Evolutionary conservation across 108 stramenopile genomes (phyloP).

Genomic region (Skeletonema costatum): DNA sequence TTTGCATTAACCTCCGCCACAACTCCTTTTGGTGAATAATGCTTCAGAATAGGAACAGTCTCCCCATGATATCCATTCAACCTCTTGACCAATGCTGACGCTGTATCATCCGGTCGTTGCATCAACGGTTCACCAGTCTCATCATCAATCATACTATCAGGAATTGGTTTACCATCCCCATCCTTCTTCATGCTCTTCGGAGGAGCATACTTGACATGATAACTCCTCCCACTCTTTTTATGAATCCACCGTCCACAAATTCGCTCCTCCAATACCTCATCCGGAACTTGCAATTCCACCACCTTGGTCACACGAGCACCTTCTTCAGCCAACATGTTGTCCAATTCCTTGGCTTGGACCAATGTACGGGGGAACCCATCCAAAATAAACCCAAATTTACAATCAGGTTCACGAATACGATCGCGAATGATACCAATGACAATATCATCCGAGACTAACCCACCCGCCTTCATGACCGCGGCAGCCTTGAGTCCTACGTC

Average conservation of each 20-base stretch:
- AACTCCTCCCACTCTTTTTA: conserved; percentile 91
- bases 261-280: conserved; percentile 94
- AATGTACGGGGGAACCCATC: conserved; percentile 98
- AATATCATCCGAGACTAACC: conserved; percentile 95
- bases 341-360: conserved; percentile 94
- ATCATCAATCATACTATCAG: conserved; percentile 89
- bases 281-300: conserved; percentile 93
- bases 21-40: conserved; percentile 90
- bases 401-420: conserved; percentile 90
- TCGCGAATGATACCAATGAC: conserved; percentile 96
- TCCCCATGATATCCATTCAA: conserved; percentile 94
- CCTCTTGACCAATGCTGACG: conserved; percentile 85
- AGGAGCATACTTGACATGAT: conserved; percentile 98
- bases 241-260: conserved; percentile 98
- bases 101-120: conserved; percentile 97
- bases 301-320: conserved; percentile 93
- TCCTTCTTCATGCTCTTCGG: conserved; percentile 84
- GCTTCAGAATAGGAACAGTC: conserved; percentile 95
- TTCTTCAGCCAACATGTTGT: conserved; percentile 90
- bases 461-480: conserved; percentile 97
- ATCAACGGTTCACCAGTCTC: conserved; percentile 94
- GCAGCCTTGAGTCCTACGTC: conserved; percentile 97
- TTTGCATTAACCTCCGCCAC: conserved; percentile 90
- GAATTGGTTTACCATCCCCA: conserved; percentile 62
- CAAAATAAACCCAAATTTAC: conserved; percentile 96